phyloP scores from a whole-genome alignment of 2,329 filamentous ascomycete genomes.

The Aspergillus thermomutatus region DNA sequence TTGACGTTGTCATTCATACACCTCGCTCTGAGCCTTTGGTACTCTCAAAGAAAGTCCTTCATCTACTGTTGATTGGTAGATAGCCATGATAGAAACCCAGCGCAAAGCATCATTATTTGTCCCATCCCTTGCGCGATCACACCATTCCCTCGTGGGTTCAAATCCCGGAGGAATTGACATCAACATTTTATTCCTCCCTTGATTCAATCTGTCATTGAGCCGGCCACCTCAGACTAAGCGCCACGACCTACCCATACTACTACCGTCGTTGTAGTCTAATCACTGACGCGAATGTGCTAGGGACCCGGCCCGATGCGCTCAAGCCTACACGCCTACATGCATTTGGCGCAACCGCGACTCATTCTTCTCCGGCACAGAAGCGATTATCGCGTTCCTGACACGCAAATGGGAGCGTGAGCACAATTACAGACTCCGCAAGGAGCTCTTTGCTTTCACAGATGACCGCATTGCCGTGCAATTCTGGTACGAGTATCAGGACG shows the following conservation, averaged over 20 bases:
- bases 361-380: conserved; percentile 67
- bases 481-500: conserved; percentile 80
- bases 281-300: conserved; percentile 38
- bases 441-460: conserved; percentile 73
- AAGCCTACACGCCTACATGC: conserved; percentile 70
- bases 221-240: not conserved
- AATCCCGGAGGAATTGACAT: not conserved
- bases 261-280: not conserved
- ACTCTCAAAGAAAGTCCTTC: not conserved
- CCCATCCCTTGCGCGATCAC: conserved; percentile 4
- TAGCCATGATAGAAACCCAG: not conserved
- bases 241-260: not conserved
- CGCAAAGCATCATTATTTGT: not conserved
- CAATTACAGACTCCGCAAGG: conserved; percentile 73
- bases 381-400: conserved; percentile 65
- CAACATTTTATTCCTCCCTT: not conserved
- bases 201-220: not conserved
- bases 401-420: conserved; percentile 72
- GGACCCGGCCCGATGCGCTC: conserved; percentile 62
- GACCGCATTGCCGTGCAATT: conserved; percentile 85
- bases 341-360: conserved; percentile 76
- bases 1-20: not conserved
- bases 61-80: not conserved
- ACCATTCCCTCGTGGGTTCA: not conserved
- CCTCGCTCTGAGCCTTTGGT: not conserved